These are phyloP conservation scores for Cutaneotrichosporon curvatum DNA, from an alignment of 1,284 basidiomycete species.

Conservation along the genomic window DNA sequence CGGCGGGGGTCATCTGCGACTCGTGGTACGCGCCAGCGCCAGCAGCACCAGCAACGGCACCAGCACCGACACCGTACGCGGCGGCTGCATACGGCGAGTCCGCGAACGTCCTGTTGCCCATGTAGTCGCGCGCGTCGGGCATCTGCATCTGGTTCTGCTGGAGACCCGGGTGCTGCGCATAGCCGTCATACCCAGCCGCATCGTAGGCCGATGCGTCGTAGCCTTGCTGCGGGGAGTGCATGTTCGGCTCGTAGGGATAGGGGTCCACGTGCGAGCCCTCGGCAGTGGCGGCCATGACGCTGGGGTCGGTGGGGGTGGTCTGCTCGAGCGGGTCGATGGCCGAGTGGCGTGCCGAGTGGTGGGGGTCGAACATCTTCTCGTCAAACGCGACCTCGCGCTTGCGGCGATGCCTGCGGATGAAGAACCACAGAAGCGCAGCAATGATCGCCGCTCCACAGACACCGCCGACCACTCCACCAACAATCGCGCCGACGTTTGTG, in stretches of 20 bases:
- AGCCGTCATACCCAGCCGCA: background rate
- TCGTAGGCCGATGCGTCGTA: background rate
- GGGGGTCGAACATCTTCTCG: slow-evolving; percentile 45
- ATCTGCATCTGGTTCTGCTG: slow-evolving; percentile 27
- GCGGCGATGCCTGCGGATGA: slow-evolving; percentile 26
- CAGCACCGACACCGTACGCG: slow-evolving; percentile 1
- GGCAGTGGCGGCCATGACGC: slow-evolving; percentile 19
- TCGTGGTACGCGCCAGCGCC: slow-evolving; percentile 1
- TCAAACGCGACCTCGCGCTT: slow-evolving; percentile 37
- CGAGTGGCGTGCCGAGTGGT: slow-evolving; percentile 34
- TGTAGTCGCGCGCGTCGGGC: slow-evolving; percentile 40
- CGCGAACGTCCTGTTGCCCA: slow-evolving; percentile 16
- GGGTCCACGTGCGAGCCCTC: slow-evolving; percentile 21
- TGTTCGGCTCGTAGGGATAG: slow-evolving; percentile 6
- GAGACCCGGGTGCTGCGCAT: slow-evolving; percentile 22
- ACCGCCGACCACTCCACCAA: slow-evolving; percentile 47
- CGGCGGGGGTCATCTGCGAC: slow-evolving; percentile 17
- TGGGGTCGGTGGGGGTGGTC: slow-evolving; percentile 26
- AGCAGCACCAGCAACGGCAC: background rate
- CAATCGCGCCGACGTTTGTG: slow-evolving; percentile 42
- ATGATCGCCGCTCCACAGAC: slow-evolving; percentile 33
- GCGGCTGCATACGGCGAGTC: slow-evolving; percentile 12
- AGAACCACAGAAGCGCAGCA: slow-evolving; percentile 36
- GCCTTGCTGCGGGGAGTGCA: background rate
- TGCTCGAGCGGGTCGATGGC: slow-evolving; percentile 38